Base-by-base conservation (phyloP, 805 yeast genomes). In the Kregervanrija fluxuum region DNA sequence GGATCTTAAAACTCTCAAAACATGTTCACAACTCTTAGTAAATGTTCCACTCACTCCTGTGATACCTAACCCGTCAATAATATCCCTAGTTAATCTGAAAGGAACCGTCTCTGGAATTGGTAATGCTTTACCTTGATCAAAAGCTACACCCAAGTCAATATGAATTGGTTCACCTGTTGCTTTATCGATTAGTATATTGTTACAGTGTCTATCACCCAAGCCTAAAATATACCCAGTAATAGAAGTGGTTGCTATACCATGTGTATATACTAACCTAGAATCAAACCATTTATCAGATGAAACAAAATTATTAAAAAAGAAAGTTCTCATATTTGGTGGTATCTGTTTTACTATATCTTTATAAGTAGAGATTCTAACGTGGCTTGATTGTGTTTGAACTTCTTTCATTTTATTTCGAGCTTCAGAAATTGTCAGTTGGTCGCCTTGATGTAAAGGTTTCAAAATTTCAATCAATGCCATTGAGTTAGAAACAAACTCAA, bases 91-190 rank as follows among this genome's bases (percentile, higher is more conserved):
- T 33, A 95, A 67, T 49, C 99, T 66, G 59, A 93, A 95, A 4
- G 99, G 99, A 5, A 95, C 95, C 0, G 85, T 73, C 56, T 93
- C 99, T 0, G 99, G 99, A 8, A 91, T 76, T 0, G 91, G 82
- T 35, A 93, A 67, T 11, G 80, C 65, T 54, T 76, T 80, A 0
- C 98, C 99, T 56, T 89, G 96, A 60, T 93, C 99, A 67, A 93
- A 93, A 0, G 98, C 95, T 38, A 93, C 90, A 0, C 99, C 99
- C 13, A 93, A 67, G 62, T 93, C 99, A 53, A 93, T 95, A 60
- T 95, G 99, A 22, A 93, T 81, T 0, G 96, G 95, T 54, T 90
- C 96, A 0, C 98, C 98, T 0, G 86, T 74, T n/a, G 61, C 56
- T 40, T 71, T 70, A 60, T 93, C 97, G n/a, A 93, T 58, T 39